phyloP scores from a whole-genome alignment of 352 stramenopile genomes.

The Phytophthora sp. region DNA sequence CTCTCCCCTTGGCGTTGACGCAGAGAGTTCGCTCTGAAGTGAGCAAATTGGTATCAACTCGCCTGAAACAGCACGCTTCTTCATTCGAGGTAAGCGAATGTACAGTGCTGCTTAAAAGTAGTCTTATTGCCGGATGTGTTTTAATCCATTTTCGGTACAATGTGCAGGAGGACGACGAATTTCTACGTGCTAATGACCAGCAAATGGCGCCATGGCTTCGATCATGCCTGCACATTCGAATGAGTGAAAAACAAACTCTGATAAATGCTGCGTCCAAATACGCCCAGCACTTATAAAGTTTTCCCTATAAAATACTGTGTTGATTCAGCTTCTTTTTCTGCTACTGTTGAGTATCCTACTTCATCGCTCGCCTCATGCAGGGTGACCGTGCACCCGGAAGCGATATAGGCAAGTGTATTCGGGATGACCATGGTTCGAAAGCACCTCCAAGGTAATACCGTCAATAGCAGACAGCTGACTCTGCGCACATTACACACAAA shows the following conservation, averaged over 20 bases:
- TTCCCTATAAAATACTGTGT: conserved; percentile 34
- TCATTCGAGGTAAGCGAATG: conserved; percentile 41
- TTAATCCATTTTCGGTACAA: not conserved
- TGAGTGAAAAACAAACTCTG: conserved; percentile 66
- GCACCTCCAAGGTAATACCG: conserved; percentile 76
- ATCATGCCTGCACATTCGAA: conserved; percentile 70
- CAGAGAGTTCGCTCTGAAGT: conserved; percentile 38
- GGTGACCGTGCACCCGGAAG: conserved; percentile 81
- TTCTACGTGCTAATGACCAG: conserved; percentile 47
- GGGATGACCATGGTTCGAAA: conserved; percentile 83
- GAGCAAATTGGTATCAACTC: conserved; percentile 17
- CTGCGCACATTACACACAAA: conserved; percentile 24
- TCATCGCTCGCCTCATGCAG: conserved; percentile 23
- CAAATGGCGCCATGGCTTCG: conserved; percentile 71
- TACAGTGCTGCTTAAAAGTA: not conserved
- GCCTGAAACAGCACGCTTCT: conserved; percentile 36
- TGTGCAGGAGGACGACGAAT: conserved; percentile 60
- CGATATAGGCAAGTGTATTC: conserved; percentile 93
- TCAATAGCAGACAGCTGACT: conserved; percentile 62
- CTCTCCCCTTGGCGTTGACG: conserved; percentile 38
- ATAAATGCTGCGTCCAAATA: conserved; percentile 27
- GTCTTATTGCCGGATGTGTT: no score
- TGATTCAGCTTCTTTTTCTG: conserved; percentile 8
- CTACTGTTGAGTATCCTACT: conserved; percentile 11
- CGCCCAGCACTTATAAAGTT: not conserved